Conservation (phyloP, 306 rosid species). For the Neltuma alba region DNA sequence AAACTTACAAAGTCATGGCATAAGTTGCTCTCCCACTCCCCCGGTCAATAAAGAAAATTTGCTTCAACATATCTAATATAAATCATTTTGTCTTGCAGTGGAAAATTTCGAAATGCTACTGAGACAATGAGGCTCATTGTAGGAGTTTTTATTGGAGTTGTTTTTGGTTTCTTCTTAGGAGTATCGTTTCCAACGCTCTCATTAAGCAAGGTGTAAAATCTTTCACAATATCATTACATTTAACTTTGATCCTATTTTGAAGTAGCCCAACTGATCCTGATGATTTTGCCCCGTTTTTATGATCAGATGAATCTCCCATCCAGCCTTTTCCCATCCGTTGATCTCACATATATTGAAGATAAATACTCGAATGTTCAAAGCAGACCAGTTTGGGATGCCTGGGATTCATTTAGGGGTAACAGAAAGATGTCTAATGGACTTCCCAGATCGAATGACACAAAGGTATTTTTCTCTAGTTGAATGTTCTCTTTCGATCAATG, state of each 20-base stretch:
- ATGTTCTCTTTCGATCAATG: not conserved
- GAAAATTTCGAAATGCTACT: slow-evolving; percentile 50
- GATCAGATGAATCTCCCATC: slow-evolving; percentile 79
- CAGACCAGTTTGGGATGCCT: slow-evolving; percentile 57
- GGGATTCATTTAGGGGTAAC: slow-evolving; percentile 65
- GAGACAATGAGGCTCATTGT: slow-evolving; percentile 65
- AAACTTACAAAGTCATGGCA: not conserved
- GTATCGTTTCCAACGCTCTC: slow-evolving; percentile 72
- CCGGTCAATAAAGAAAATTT: not conserved
- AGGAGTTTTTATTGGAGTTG: slow-evolving; percentile 56
- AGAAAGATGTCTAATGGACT: slow-evolving; percentile 26
- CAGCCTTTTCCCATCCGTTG: slow-evolving; percentile 73
- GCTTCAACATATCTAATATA: not conserved
- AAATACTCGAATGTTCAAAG: slow-evolving; percentile 69
- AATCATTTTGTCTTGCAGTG: slow-evolving; percentile 49
- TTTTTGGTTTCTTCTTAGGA: slow-evolving; percentile 80
- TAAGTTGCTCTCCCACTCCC: slow-evolving; percentile 12
- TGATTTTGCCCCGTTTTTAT: not conserved
- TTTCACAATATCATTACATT: slow-evolving; percentile 17
- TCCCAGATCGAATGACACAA: slow-evolving; percentile 43
- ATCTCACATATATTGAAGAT: slow-evolving; percentile 69
- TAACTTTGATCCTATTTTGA: slow-evolving; percentile 10
- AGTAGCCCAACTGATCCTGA: slow-evolving; percentile 12
- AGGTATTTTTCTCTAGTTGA: slow-evolving; percentile 43
- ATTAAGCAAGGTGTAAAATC: slow-evolving; percentile 60